Evolutionary conservation across 495 filamentous ascomycete species (phyloP).

Genomic region (Cercophora samala): DNA sequence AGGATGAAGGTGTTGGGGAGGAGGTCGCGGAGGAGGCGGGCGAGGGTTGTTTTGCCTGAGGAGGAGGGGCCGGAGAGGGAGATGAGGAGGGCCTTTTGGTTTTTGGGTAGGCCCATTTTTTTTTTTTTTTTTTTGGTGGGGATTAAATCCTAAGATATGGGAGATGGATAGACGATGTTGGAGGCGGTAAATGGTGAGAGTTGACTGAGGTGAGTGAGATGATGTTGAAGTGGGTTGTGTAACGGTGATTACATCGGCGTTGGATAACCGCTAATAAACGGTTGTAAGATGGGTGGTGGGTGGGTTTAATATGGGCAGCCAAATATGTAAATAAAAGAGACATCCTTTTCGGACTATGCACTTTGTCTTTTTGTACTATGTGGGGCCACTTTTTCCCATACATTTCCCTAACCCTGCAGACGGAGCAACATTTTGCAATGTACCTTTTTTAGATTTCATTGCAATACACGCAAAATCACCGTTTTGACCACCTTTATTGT

Average conservation of each 20-base stretch:
- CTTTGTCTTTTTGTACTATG: too few species aligned
- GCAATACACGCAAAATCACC: too few species aligned
- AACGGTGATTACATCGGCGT: background rate
- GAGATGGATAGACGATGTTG: background rate
- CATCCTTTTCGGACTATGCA: too few species aligned
- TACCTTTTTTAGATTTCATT: too few species aligned
- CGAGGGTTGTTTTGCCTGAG: conserved; percentile 76
- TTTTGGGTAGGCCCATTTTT: background rate
- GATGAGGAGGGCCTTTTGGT: conserved; percentile 53
- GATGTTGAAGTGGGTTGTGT: background rate
- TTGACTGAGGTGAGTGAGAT: background rate
- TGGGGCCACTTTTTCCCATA: too few species aligned
- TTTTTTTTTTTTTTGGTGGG: too few species aligned
- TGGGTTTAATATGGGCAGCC: too few species aligned
- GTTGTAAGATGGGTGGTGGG: background rate
- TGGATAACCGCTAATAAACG: background rate
- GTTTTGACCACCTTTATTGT: too few species aligned
- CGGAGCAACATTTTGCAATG: too few species aligned
- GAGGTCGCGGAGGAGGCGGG: conserved; percentile 67
- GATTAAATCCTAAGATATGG: background rate
- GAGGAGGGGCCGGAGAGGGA: conserved; percentile 74
- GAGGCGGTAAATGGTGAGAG: background rate
- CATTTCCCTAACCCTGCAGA: too few species aligned
- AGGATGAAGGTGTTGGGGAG: conserved; percentile 74
- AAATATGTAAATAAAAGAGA: too few species aligned